Evolutionary conservation across 164 flowering plant species (phyloP), one percentile per base, ranked within the genome.

Genomic region (Stephania japonica): DNA sequence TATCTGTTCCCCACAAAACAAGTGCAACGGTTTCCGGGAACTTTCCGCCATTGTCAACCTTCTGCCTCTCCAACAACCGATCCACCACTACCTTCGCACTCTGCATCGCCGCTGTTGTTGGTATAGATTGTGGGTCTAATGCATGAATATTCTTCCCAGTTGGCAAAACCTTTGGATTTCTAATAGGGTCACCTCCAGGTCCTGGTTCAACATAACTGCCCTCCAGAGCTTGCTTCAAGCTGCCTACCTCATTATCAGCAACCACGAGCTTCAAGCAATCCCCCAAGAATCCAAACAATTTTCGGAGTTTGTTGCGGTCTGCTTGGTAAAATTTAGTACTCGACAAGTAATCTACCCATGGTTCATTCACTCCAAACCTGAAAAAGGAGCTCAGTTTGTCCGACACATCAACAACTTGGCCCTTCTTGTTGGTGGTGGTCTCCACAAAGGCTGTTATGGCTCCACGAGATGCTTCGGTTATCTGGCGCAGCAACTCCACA

Each of bases 101-200:
- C 80, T 88, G 91, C 95, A 96, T 77, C 11, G 98, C 99, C 65
- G 99, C 99, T 41, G 87, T 85, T 24, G 99, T 96, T 5, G 99
- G 99, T 69, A 96, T 96, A 10, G 97, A 68, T 72, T 96, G 99
- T 71, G 99, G 99, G 80, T 96, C 99, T 66, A 96, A 79, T 0
- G 99, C 99, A 72, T 96, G 99, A 68, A 96, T 96, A 79, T 96
- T 96, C 83, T 96, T 96, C 25, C 99, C 99, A 5, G 99, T 96
- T n/a, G 99, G 99, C 77, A 96, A 77, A 24, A 96, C 99, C 80
- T 96, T 96, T 0, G 99, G 99, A 81, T 96, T 96, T 75, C 98
- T 87, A 42, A 96, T 96, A 14, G 99, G 99, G 73, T 96, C 99
- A 65, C 99, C 99, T 47, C 99, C 99, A 11, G 99, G 99, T 49